These are phyloP conservation scores for Filobasidium wieringae DNA, from an alignment of 768 basidiomycete species.

Conservation along the genomic window DNA sequence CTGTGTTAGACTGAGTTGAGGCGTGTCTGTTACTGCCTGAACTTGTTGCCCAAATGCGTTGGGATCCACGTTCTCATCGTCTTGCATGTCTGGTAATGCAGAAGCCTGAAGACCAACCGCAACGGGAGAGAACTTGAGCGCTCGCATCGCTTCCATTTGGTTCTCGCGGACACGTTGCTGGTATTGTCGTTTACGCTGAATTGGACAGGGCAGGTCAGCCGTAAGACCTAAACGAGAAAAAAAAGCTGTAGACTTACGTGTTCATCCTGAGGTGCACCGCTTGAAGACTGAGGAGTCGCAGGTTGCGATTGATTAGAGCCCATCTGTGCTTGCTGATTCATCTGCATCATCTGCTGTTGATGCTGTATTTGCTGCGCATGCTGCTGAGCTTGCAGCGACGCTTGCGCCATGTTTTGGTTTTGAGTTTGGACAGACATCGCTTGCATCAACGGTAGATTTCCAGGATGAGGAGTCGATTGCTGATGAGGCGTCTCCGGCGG, in stretches of 20 bases:
- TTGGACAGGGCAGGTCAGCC: not conserved
- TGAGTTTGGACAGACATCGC: slow-evolving; percentile 9
- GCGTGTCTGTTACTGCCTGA: not conserved
- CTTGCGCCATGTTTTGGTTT: slow-evolving; percentile 8
- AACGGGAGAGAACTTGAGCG: not conserved
- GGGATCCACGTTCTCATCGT: not conserved
- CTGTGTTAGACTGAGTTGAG: not conserved
- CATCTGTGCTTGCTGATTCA: slow-evolving; percentile 1
- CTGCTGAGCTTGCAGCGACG: slow-evolving; percentile 5
- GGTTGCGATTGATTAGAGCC: not conserved
- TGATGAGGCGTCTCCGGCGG: slow-evolving; percentile 7
- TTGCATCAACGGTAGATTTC: slow-evolving; percentile 3
- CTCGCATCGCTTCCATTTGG: not conserved
- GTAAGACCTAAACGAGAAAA: not conserved
- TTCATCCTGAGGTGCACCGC: not conserved
- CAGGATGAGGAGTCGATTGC: slow-evolving; percentile 7
- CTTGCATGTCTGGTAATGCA: not conserved
- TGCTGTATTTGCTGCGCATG: slow-evolving; percentile 8
- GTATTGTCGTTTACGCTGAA: not conserved
- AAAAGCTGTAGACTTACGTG: not conserved
- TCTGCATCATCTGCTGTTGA: slow-evolving; percentile 1
- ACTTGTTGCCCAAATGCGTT: not conserved
- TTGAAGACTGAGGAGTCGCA: not conserved
- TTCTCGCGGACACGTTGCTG: not conserved
- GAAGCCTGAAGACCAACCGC: not conserved